Evolutionary conservation across 2,329 filamentous ascomycete genomes (phyloP).

Genomic region (Lasiodiplodia gonubiensis): DNA sequence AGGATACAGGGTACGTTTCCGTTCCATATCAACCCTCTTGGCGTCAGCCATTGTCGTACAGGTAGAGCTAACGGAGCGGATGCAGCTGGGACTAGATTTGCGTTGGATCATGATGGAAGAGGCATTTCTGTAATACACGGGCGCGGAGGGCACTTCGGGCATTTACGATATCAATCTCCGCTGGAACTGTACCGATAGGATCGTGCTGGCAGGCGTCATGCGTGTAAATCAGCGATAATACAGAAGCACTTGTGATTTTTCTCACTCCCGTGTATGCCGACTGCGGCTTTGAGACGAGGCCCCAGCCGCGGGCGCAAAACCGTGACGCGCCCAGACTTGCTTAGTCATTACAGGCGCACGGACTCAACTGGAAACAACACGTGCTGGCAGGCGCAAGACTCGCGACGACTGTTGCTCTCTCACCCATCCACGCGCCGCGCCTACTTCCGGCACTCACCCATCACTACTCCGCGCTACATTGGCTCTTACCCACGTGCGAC

Average conservation of each 20-base stretch:
- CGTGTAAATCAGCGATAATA: slow-evolving; percentile 22
- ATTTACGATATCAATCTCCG: slow-evolving; percentile 24
- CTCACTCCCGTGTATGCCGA: not conserved
- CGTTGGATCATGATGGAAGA: not conserved
- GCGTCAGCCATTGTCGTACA: not conserved
- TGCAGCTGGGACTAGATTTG: slow-evolving; percentile 25
- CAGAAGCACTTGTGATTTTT: slow-evolving; percentile 2
- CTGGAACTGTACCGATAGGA: slow-evolving; percentile 20
- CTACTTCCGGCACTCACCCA: not conserved
- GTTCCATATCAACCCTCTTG: not conserved
- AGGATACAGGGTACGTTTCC: slow-evolving; percentile 73
- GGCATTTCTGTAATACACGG: slow-evolving; percentile 15
- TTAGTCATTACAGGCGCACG: slow-evolving; percentile 4
- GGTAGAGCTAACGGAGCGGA: not conserved
- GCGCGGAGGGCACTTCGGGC: slow-evolving; percentile 13
- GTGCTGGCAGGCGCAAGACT: slow-evolving; percentile 10
- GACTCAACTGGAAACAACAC: slow-evolving; percentile 11
- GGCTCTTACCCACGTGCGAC: not conserved
- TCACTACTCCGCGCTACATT: not conserved
- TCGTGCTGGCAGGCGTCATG: slow-evolving; percentile 17
- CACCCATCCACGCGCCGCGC: slow-evolving; percentile 14
- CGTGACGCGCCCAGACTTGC: not conserved
- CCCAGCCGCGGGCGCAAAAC: not conserved
- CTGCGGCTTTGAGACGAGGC: not conserved
- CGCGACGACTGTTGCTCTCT: slow-evolving; percentile 15